These are phyloP conservation scores for Rubus parviflorus DNA, from an alignment of 306 rosid species.

Conservation along the genomic window DNA sequence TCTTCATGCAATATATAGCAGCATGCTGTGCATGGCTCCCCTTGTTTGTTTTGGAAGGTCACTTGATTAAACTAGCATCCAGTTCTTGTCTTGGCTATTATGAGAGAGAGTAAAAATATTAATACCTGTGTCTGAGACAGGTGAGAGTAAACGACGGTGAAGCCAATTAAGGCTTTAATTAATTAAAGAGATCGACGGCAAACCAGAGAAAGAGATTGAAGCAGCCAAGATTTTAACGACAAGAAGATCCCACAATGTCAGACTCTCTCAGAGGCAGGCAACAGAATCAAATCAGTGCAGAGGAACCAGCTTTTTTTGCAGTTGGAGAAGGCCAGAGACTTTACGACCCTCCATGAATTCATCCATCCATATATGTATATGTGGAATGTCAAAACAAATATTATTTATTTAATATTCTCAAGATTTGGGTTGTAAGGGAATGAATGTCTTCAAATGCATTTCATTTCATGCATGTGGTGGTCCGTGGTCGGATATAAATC, in stretches of 20 bases:
- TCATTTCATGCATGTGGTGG: not conserved
- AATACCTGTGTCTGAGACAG: not conserved
- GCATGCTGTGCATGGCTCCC: not conserved
- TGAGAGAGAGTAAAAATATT: not conserved
- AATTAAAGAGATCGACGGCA: conserved; percentile 26
- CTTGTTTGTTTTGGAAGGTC: not conserved
- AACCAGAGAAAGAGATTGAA: conserved; percentile 18
- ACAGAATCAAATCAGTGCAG: conserved; percentile 7
- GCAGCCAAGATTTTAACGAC: conserved; percentile 38
- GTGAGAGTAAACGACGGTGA: conserved; percentile 34
- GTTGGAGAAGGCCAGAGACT: conserved; percentile 9
- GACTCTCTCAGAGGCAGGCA: conserved; percentile 20
- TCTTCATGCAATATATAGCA: not conserved
- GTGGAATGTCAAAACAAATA: not conserved
- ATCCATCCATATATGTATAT: no score
- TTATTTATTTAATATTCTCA: not conserved
- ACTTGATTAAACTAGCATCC: not conserved
- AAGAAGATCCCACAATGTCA: conserved; percentile 25
- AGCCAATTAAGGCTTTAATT: conserved; percentile 22
- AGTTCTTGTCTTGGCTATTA: not conserved
- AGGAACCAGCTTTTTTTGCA: conserved; percentile 1
- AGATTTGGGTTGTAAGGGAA: conserved; percentile 3
- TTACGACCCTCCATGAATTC: not conserved
- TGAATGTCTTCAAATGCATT: not conserved
- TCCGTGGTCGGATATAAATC: no score